These are phyloP conservation scores for Citrus australasica DNA, from an alignment of 345 rosid genomes.

Conservation along the genomic window DNA sequence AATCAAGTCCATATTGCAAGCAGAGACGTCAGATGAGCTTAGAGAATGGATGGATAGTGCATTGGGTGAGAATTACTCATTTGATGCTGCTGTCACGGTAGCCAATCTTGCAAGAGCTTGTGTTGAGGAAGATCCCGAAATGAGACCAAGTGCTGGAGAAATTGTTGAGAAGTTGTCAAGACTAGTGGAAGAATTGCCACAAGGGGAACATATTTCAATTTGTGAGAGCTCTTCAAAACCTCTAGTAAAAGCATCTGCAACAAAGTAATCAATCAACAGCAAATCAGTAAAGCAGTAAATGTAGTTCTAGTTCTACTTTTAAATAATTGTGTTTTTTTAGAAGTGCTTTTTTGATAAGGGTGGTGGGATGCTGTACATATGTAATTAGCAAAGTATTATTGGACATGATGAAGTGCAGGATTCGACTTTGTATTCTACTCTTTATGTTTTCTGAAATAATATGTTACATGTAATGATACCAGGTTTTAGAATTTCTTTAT, in stretches of 20 bases:
- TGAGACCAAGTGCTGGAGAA: constrained; percentile 76
- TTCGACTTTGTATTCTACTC: neutral
- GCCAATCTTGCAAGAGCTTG: constrained; percentile 73
- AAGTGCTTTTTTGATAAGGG: neutral
- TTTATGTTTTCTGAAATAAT: constrained; percentile 1
- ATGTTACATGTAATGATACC: neutral
- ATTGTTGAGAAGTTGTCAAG: constrained; percentile 64
- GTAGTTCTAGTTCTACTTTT: neutral
- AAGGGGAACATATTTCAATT: constrained; percentile 35
- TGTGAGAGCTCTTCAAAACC: constrained; percentile 75
- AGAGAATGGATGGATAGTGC: constrained; percentile 75
- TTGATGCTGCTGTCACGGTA: constrained; percentile 56
- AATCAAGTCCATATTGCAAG: constrained; percentile 34
- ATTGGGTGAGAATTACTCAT: constrained; percentile 67
- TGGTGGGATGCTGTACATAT: constrained; percentile 23
- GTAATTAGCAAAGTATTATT: constrained; percentile 15
- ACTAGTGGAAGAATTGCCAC: constrained; percentile 49
- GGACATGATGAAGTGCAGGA: neutral
- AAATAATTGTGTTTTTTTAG: neutral
- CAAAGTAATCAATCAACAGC: neutral
- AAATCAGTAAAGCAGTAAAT: neutral
- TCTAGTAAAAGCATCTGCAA: constrained; percentile 42
- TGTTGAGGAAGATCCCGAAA: constrained; percentile 51
- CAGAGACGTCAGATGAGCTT: constrained; percentile 50
- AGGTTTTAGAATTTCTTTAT: neutral